Evolutionary conservation across 257 asterid genomes (phyloP), one percentile per base, ranked within the genome.

Genomic region (Gynochthodes officinalis): DNA sequence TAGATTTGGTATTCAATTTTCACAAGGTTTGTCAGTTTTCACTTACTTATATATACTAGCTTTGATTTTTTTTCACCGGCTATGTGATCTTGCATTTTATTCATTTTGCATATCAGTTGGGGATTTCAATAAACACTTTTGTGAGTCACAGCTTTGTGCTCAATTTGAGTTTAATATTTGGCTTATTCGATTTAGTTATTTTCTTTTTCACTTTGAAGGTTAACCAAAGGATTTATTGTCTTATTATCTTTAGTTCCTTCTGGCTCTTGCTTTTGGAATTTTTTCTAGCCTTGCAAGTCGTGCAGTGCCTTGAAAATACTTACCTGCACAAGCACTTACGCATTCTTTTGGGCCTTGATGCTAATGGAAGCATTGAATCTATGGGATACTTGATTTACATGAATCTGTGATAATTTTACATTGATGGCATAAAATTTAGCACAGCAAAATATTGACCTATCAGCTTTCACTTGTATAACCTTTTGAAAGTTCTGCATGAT

Each of bases 1-100:
- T 95, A 35, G 99, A 95, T 85, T 78, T 95, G 73, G 98, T 95
- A 25, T 95, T 90, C 79, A 95, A 95, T 81, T 92, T 95, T 82
- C 98, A 95, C 87, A 95, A 95, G 98, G 99, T 95, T 80, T 27
- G 78, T 46, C 25, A 5, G 1, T 10, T 59, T 44, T 28, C 46
- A 32, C 46, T 67, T 67, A 19, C 32, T 25, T n/a, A 16, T 32
- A 64, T 42, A 10, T 40, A 35, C 54, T 30, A 2, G 19, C 15
- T 27, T 67, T 33, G n/a, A 37, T 9, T 59, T 19, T 52, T 65
- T 30, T 15, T 54, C 2, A 0, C 60, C 67, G 39, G 12, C 19
- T 44, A 9, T 42, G 59, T 42, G 39, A 54, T 73, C 49, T 21
- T 39, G 42, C 40, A 53, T 27, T 28, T 27, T 10, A 0, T 14